These are phyloP conservation scores for Exophiala sp. DNA, from an alignment of 2,329 filamentous ascomycete species.

Conservation along the genomic window DNA sequence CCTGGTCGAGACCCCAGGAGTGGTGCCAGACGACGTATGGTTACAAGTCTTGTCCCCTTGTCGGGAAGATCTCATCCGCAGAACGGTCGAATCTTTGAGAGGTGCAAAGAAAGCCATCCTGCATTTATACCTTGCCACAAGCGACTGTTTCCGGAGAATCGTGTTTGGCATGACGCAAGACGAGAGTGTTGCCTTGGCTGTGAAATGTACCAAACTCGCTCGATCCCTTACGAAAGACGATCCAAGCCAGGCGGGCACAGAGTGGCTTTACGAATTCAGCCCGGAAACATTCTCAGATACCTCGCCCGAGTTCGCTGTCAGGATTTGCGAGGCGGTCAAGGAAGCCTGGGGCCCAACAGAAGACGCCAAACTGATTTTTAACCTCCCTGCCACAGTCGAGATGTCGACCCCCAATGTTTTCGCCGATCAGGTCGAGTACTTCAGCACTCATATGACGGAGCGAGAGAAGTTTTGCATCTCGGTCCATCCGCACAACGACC, in stretches of 20 bases:
- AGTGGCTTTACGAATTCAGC: conserved; percentile 49
- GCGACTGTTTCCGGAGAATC: conserved; percentile 86
- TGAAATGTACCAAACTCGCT: conserved; percentile 78
- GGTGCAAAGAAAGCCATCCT: conserved; percentile 91
- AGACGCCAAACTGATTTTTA: conserved; percentile 82
- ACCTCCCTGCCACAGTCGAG: conserved; percentile 92
- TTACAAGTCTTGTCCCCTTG: conserved; percentile 90
- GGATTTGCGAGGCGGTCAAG: conserved; percentile 89
- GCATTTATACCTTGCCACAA: conserved; percentile 93
- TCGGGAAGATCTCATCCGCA: conserved; percentile 79
- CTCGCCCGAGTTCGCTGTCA: conserved; percentile 70
- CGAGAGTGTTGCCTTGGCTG: conserved; percentile 72
- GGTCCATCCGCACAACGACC: conserved; percentile 90
- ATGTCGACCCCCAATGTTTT: conserved; percentile 92
- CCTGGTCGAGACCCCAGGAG: conserved; percentile 76
- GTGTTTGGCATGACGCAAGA: conserved; percentile 84
- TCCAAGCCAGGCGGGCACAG: conserved; percentile 51
- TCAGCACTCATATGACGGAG: conserved; percentile 77
- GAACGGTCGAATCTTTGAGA: conserved; percentile 80
- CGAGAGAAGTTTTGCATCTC: conserved; percentile 83
- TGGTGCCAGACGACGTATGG: conserved; percentile 81
- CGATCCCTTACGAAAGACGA: conserved; percentile 82
- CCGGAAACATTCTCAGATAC: conserved; percentile 77
- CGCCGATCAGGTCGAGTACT: conserved; percentile 94
- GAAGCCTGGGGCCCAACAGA: conserved; percentile 78